Base-by-base conservation (phyloP, 331 rosid species). In the Acacia concinna region DNA sequence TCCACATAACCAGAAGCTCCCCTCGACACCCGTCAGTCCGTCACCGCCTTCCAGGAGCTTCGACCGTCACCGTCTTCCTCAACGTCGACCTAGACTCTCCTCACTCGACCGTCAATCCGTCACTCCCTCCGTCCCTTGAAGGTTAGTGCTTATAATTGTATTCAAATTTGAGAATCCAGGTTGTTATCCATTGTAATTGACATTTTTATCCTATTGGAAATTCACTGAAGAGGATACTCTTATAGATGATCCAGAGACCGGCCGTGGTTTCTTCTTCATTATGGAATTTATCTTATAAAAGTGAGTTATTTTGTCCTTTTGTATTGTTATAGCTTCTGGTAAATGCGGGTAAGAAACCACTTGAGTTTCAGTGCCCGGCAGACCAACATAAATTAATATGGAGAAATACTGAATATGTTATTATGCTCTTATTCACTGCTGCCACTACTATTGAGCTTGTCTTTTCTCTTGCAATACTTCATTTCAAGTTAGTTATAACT, bases 231-330 rank as follows among this genome's bases (percentile, higher is more conserved):
- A 37, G 68, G 17, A 25, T 56, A 56, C 27, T 57, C 6, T 13
- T 14, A 40, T 54, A 81, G 79, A 87, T 87, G 90, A 63, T 84
- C 68, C 85, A 67, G 77, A 76, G 70, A 46, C 84, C 76, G 37
- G 83, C 85, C 11, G 63, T 83, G 6, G 83, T 43, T 79, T 75
- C 83, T 66, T 68, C 76, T 76, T 78, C 83, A 40, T 72, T 73
- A 20, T 65, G 86, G 81, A 82, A 72, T 40, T 54, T 80, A 51
- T 82, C 86, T 32, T 79, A 41, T 34, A 81, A 71, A 20, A 85
- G 90, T 87, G 69, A 73, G n/a, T 82, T 57, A 11, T 40, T 71
- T 34, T 78, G 44, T 74, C 64, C 27, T 71, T 74, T 49, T 34
- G 2, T n/a, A 31, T 52, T 57, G 47, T 72, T 25, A 20, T 46